Evolutionary conservation across 2,329 filamentous ascomycete species (phyloP), one percentile per base, ranked within the genome.

Genomic region (Pseudocercospora cruenta): DNA sequence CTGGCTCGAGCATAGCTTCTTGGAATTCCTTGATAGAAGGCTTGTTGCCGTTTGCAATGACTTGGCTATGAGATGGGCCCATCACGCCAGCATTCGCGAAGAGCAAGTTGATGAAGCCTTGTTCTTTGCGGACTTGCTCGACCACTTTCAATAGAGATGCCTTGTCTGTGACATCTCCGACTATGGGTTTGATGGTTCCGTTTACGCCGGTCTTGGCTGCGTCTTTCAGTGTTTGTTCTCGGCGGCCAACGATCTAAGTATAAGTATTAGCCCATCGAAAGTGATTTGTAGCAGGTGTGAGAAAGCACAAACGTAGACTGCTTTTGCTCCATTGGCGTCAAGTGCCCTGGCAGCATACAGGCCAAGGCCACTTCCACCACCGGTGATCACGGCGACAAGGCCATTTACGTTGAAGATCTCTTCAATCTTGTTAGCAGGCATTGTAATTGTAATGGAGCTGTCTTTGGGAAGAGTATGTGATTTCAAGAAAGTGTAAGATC

Each of bases 321-420:
- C 85, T 49, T 80, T 79, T 5, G 84, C 84, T 6, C 84, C 83
- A 57, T 85, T 85, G 21, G 77, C 76, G 12, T 75, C 76, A 0
- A 80, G 70, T 0, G 82, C 78, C 58, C 78, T 74, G 6, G 82
- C 80, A 69, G 82, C 82, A 68, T 79, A 81, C 1, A 80, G 75
- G 2, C 82, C 82, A 14, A 83, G 78, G 79, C 84, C 84, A 57
- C 78, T 83, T 45, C 84, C 85, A 54, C 84, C 84, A 43, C 85
- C 85, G 1, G 84, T 87, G 58, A 87, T 77, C 59, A 86, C 82
- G 22, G 80, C 83, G 2, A 87, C 82, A 26, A 84, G 78, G 59
- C 80, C 84, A 64, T 85, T 79, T 69, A 86, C 82, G 16, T 79
- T 80, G 76, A 86, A 86, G 49, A 70, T 63, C 49, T 70, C 64